Evolutionary conservation across 2,329 filamentous ascomycete species (phyloP).

Genomic region (Rhexocercosporidium sp.): DNA sequence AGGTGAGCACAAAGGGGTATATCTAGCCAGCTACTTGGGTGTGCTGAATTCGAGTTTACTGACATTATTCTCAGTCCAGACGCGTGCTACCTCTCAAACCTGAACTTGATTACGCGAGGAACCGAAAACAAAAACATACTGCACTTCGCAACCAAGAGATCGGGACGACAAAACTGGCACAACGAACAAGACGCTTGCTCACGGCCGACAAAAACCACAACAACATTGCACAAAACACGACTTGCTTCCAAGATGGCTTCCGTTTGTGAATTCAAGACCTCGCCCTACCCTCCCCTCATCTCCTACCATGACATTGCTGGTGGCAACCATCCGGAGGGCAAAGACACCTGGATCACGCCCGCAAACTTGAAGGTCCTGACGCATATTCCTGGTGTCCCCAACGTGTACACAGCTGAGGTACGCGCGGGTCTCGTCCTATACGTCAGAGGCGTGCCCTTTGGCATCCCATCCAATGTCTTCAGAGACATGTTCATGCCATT

Average conservation of each 20-base stretch:
- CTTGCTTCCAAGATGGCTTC: neutral
- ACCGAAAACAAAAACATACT: too few species aligned
- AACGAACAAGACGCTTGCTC: too few species aligned
- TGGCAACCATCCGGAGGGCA: neutral
- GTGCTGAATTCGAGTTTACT: too few species aligned
- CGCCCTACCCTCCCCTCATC: constrained; percentile 3
- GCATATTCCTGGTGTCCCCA: constrained; percentile 32
- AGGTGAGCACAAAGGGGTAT: too few species aligned
- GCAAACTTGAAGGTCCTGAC: constrained; percentile 5
- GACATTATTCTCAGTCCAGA: too few species aligned
- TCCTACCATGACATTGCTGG: constrained; percentile 9
- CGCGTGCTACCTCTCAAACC: too few species aligned
- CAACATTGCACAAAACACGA: neutral
- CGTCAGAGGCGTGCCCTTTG: constrained; percentile 30
- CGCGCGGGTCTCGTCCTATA: constrained; percentile 32
- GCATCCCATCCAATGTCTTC: constrained; percentile 14
- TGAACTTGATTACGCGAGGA: too few species aligned
- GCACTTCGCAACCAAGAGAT: too few species aligned
- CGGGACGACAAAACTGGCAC: too few species aligned
- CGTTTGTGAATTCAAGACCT: neutral
- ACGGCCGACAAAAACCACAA: neutral
- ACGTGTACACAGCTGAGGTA: constrained; percentile 23
- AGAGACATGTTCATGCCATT: constrained; percentile 25
- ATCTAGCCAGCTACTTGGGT: too few species aligned
- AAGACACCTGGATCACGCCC: constrained; percentile 28